Conservation (phyloP, 371 early-diverging fungal species). For the Phascolomyces articulosus region DNA sequence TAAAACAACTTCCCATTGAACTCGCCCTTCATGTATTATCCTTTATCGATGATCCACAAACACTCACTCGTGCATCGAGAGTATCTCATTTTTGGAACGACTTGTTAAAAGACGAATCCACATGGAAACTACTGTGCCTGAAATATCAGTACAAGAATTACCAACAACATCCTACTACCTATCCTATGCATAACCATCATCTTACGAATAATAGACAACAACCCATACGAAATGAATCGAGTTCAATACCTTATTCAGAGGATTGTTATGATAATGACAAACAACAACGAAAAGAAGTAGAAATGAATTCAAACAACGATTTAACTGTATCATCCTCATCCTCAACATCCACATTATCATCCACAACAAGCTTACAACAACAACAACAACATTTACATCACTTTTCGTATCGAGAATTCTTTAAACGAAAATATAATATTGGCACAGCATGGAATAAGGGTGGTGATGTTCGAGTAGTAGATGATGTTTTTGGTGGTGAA, state of each 20-base stretch:
- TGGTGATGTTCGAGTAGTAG: conserved; percentile 29
- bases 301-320: no score
- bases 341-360: not conserved
- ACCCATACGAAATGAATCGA: no score
- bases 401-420: not conserved
- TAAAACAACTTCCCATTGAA: conserved; percentile 77
- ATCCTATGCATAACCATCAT: no score
- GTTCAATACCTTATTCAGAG: no score
- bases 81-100: conserved; percentile 80
- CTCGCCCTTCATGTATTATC: conserved; percentile 73
- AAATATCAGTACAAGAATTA: conserved; percentile 29
- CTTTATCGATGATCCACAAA: conserved; percentile 68
- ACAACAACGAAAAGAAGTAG: no score
- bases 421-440: conserved; percentile 43
- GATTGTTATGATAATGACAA: no score
- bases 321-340: conserved; percentile 22
- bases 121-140: conserved; percentile 54
- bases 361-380: not conserved
- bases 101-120: conserved; percentile 67
- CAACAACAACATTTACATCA: not conserved
- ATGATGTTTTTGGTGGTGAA: conserved; percentile 25
- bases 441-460: conserved; percentile 80
- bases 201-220: no score
- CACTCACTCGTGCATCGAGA: conserved; percentile 73
- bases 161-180: no score